Percentiles rank a stretch among this genome's conserved stretches.
These are phyloP conservation scores for Trichopus zeylanicus DNA, from an alignment of 116 monocot genomes.

Conservation along the genomic window DNA sequence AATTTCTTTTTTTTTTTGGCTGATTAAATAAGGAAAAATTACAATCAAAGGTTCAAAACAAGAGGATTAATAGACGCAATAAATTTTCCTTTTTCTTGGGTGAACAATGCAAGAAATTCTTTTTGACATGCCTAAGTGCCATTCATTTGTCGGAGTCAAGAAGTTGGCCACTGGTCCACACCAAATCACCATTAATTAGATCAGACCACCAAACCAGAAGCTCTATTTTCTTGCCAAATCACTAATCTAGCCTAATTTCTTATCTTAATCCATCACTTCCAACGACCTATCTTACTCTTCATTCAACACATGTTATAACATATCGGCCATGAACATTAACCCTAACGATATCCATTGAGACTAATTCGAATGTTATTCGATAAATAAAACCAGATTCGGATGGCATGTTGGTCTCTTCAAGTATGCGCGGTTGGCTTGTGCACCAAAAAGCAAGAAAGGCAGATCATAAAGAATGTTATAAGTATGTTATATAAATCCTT, in stretches of 20 bases:
- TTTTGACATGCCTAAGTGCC: too few species aligned
- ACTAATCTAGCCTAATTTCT: neutral
- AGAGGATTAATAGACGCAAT: too few species aligned
- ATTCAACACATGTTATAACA: neutral
- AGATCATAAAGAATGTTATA: neutral
- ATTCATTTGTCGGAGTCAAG: too few species aligned
- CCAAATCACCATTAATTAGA: neutral
- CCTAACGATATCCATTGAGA: too few species aligned
- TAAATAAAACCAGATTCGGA: too few species aligned
- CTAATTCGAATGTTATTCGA: too few species aligned
- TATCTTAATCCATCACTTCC: neutral
- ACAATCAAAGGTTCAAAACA: too few species aligned
- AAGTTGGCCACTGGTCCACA: too few species aligned
- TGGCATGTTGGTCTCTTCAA: neutral
- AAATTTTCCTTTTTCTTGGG: too few species aligned
- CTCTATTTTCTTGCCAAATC: neutral
- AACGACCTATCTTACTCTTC: neutral
- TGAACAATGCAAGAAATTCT: too few species aligned
- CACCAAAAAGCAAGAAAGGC: slow-evolving; percentile 4
- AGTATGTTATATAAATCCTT: neutral
- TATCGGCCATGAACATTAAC: neutral
- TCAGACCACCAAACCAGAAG: neutral
- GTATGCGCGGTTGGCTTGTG: neutral
- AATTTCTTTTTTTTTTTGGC: too few species aligned
- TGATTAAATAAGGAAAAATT: too few species aligned